phyloP scores from a whole-genome alignment of 2,329 filamentous ascomycete species.

The Teratosphaeria destructans region DNA sequence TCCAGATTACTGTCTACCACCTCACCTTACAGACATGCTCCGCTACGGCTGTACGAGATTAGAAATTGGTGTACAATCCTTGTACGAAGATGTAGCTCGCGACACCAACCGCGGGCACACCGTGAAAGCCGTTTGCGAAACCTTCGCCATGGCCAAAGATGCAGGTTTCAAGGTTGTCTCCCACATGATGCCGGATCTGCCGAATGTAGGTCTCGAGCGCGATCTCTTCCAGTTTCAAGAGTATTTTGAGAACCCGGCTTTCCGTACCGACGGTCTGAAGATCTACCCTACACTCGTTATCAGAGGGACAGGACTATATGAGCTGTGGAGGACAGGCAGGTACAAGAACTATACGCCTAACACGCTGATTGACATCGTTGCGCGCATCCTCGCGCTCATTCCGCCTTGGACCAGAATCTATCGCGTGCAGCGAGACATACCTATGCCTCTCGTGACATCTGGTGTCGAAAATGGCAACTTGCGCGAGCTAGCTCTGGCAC shows the following conservation, averaged over 20 bases:
- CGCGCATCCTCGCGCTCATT: conserved; percentile 86
- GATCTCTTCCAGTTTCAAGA: conserved; percentile 95
- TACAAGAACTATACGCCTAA: conserved; percentile 99
- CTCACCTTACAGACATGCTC: conserved; percentile 92
- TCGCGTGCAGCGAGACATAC: conserved; percentile 94
- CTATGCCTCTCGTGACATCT: conserved; percentile 98
- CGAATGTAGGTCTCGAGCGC: conserved; percentile 96
- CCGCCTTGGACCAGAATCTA: conserved; percentile 98
- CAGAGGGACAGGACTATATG: conserved; percentile 88
- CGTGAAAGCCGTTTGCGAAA: conserved; percentile 88
- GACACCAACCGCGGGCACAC: conserved; percentile 97
- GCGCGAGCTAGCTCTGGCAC: conserved; percentile 81
- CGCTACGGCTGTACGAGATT: conserved; percentile 94
- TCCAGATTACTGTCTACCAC: conserved; percentile 91
- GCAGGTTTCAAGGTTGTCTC: conserved; percentile 98
- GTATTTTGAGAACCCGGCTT: conserved; percentile 94
- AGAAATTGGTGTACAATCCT: conserved; percentile 88
- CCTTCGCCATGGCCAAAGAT: conserved; percentile 94
- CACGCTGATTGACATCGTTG: conserved; percentile 87
- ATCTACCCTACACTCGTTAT: conserved; percentile 98
- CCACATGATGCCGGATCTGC: conserved; percentile 99
- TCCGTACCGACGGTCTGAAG: conserved; percentile 92
- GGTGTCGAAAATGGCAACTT: conserved; percentile 97
- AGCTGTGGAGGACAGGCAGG: conserved; percentile 89
- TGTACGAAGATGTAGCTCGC: conserved; percentile 96